Conservation (phyloP, 1,139 yeast species). For the Williopsis jadinii region DNA sequence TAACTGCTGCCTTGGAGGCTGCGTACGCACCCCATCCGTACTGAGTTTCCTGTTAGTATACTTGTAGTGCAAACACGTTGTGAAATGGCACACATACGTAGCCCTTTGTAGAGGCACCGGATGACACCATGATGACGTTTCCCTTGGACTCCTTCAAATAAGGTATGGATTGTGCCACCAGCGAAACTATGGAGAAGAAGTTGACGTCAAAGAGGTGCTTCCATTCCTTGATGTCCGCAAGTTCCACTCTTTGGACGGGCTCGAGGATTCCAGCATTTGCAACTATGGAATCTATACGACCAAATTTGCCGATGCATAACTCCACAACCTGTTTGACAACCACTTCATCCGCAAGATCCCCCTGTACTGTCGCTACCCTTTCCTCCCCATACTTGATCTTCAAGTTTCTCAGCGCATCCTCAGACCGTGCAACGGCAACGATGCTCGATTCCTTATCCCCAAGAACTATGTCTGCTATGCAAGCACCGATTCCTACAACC, state of each 20-base stretch:
- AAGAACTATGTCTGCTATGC: slow-evolving; percentile 54
- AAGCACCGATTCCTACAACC: slow-evolving; percentile 61
- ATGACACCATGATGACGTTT: slow-evolving; percentile 65
- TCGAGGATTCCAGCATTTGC: slow-evolving; percentile 87
- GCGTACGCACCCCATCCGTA: slow-evolving; percentile 90
- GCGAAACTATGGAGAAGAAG: slow-evolving; percentile 65
- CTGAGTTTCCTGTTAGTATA: slow-evolving; percentile 11
- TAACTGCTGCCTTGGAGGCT: slow-evolving; percentile 81
- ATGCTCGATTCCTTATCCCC: slow-evolving; percentile 40
- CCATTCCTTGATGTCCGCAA: slow-evolving; percentile 46
- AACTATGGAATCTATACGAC: slow-evolving; percentile 56
- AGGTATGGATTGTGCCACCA: slow-evolving; percentile 54
- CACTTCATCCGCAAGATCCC: slow-evolving; percentile 53
- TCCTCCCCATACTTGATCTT: slow-evolving; percentile 38
- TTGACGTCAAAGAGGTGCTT: slow-evolving; percentile 64
- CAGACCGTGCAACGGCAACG: slow-evolving; percentile 70
- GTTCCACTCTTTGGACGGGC: slow-evolving; percentile 59
- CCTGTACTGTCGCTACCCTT: slow-evolving; percentile 50
- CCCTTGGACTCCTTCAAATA: slow-evolving; percentile 52
- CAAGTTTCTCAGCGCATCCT: slow-evolving; percentile 38
- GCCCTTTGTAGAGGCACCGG: slow-evolving; percentile 68
- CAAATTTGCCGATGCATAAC: slow-evolving; percentile 44
- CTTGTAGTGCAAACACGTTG: not conserved
- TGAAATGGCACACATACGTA: slow-evolving; percentile 27
- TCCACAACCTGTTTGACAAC: slow-evolving; percentile 39